phyloP scores from a whole-genome alignment of 225 moss, liverwort and hornwort genomes.

The Asterella californica region DNA sequence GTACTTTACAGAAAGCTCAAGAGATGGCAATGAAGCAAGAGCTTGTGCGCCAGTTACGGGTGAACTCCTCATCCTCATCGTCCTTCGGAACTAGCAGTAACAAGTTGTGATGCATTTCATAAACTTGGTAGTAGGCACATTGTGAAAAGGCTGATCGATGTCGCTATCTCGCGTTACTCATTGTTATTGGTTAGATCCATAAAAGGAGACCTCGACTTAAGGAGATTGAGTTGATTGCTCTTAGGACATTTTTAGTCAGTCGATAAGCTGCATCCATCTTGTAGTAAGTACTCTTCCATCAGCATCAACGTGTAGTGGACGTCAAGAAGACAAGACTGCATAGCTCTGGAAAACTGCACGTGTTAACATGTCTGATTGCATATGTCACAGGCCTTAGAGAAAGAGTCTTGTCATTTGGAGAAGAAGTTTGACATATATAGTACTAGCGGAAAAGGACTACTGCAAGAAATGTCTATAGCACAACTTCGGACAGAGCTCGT shows the following conservation, averaged over 20 bases:
- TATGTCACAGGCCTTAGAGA: slow-evolving; percentile 60
- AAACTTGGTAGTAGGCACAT: no score
- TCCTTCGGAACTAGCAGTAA: background rate
- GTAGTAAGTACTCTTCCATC: no score
- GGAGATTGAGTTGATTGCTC: background rate
- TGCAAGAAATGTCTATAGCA: slow-evolving; percentile 75
- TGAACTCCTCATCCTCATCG: slow-evolving; percentile 16
- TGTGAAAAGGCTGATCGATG: no score
- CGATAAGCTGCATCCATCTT: no score
- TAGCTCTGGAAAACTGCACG: background rate
- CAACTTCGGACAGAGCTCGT: slow-evolving; percentile 58
- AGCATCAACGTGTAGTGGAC: no score
- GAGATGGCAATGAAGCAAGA: slow-evolving; percentile 77
- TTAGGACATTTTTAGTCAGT: background rate
- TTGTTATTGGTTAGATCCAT: no score
- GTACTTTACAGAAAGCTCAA: slow-evolving; percentile 56
- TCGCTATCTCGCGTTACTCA: no score
- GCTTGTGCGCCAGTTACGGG: slow-evolving; percentile 68
- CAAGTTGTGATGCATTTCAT: no score
- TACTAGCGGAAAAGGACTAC: slow-evolving; percentile 44
- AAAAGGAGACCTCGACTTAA: no score
- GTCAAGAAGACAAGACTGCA: background rate
- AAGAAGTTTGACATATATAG: slow-evolving; percentile 65
- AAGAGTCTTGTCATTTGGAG: slow-evolving; percentile 61
- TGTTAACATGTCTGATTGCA: background rate